A percentile compares a stretch with the other conserved stretches of the same genome.
phyloP scores from a whole-genome alignment of 2,329 filamentous ascomycete genomes.

The Xylaria hypoxylon region DNA sequence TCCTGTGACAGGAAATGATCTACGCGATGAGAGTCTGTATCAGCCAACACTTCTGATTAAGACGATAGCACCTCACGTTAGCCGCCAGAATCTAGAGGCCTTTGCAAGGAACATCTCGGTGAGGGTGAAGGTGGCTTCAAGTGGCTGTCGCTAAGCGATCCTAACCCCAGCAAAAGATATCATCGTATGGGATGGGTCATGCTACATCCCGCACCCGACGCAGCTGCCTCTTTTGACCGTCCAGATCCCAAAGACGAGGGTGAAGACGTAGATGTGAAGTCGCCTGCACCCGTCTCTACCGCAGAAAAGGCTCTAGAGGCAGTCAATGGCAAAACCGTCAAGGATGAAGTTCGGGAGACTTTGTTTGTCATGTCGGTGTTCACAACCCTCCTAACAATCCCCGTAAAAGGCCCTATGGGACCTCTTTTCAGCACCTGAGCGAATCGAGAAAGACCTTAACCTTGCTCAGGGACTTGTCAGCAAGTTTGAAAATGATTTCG shows the following conservation, averaged over 20 bases:
- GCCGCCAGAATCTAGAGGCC: constrained; percentile 88
- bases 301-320: constrained; percentile 90
- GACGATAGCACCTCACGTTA: constrained; percentile 96
- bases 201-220: constrained; percentile 82
- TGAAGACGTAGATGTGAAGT: constrained; percentile 66
- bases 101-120: constrained; percentile 93
- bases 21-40: constrained; percentile 87
- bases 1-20: constrained; percentile 83
- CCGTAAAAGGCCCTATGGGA: constrained; percentile 97
- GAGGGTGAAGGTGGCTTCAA: constrained; percentile 93
- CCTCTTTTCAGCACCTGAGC: constrained; percentile 92
- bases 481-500: constrained; percentile 87
- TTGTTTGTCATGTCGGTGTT: constrained; percentile 96
- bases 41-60: constrained; percentile 97
- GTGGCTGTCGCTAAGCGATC: constrained; percentile 95
- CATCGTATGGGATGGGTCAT: constrained; percentile 99
- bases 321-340: constrained; percentile 98
- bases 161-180: constrained; percentile 95
- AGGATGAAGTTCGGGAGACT: constrained; percentile 92
- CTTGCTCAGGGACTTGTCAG: constrained; percentile 84
- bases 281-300: constrained; percentile 64
- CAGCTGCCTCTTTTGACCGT: constrained; percentile 72
- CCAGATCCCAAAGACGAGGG: constrained; percentile 79
- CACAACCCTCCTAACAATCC: constrained; percentile 89
- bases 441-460: constrained; percentile 88